Base-by-base conservation (phyloP, 2,329 filamentous ascomycete genomes). In the Hyphodiscus sp. region DNA sequence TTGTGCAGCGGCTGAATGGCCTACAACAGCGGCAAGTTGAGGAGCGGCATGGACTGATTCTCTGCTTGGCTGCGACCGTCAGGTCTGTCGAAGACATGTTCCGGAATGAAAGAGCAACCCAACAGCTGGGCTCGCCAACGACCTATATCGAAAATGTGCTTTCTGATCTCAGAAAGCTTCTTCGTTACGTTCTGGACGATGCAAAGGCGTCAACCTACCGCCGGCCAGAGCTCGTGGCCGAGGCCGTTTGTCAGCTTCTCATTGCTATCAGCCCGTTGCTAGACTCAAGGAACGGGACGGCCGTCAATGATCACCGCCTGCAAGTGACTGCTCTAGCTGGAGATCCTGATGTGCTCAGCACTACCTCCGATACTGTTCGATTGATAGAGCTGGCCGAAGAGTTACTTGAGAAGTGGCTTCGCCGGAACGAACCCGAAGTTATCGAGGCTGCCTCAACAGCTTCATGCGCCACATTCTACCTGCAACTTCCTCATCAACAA, bases 21-120 rank as follows among this genome's bases (percentile, higher is more conserved):
- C 56, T 63, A n/a, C 45, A 51, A 11, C 2, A 41, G 2, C 75
- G 84, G 30, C 82, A 89, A 62, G 78, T 85, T 2, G 85, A 89
- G 63, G 83, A 87, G 63, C 75, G 82, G 1, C 87, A 91, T 63
- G 87, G 87, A 0, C 69, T 89, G 4, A 64, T 88, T 0, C 68
- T 86, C 8, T 78, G 79, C 29, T 70, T 87, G n/a, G 79, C 85
- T 1, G 75, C 50, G 11, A 26, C 23, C 26, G 23, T 46, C 20
- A 26, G 38, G 18, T 38, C 26, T 15, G 19, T 49, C 15, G 38
- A 49, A 20, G 19, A 19, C 9, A 20, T n/a, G 8, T 23, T 23
- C 71, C 20, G 4, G 7, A 26, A 46, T 20, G 26, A 46, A 26
- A 46, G 20, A n/a, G 20, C 8, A 3, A 23, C 19, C 45, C 8